Evolutionary conservation across 2,329 filamentous ascomycete species (phyloP).

Genomic region (Clarireedia paspali): DNA sequence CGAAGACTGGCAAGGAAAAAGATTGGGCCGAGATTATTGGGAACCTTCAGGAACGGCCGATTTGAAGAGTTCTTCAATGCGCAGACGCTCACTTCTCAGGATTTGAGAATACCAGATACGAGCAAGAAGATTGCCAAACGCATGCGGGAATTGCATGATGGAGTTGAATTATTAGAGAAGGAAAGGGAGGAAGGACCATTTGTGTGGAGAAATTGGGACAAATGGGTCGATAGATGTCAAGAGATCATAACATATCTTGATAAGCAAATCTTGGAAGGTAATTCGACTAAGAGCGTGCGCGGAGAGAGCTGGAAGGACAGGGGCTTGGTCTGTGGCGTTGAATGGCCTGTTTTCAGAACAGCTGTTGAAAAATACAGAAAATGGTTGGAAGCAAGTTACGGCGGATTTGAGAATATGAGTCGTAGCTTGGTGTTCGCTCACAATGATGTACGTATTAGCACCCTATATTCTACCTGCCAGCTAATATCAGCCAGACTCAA

Average conservation of each 20-base stretch:
- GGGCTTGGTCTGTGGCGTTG: conserved; percentile 74
- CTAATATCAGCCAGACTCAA: conserved; percentile 60
- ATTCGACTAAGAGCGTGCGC: conserved; percentile 24
- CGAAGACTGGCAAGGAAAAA: conserved; percentile 81
- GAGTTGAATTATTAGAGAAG: conserved; percentile 73
- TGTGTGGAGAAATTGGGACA: conserved; percentile 89
- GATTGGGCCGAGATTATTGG: conserved; percentile 84
- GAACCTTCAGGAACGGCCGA: conserved; percentile 88
- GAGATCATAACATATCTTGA: conserved; percentile 45
- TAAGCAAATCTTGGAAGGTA: conserved; percentile 42
- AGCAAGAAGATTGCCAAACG: conserved; percentile 93
- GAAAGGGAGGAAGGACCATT: conserved; percentile 74
- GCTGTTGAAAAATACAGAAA: conserved; percentile 70
- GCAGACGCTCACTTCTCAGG: conserved; percentile 65
- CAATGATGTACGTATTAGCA: conserved; percentile 66
- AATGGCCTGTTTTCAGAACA: conserved; percentile 71
- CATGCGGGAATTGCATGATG: conserved; percentile 92
- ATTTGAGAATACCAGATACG: conserved; percentile 73
- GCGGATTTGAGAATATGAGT: conserved; percentile 57
- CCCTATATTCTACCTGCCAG: conserved; percentile 4
- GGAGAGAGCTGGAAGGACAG: conserved; percentile 54
- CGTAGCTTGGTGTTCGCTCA: conserved; percentile 87
- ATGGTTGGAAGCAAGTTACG: conserved; percentile 67
- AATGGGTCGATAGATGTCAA: conserved; percentile 50
- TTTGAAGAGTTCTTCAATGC: conserved; percentile 95